Evolutionary conservation across 805 yeast species (phyloP), one percentile per base, ranked within the genome.

Genomic region (Suhomyces emberorum): DNA sequence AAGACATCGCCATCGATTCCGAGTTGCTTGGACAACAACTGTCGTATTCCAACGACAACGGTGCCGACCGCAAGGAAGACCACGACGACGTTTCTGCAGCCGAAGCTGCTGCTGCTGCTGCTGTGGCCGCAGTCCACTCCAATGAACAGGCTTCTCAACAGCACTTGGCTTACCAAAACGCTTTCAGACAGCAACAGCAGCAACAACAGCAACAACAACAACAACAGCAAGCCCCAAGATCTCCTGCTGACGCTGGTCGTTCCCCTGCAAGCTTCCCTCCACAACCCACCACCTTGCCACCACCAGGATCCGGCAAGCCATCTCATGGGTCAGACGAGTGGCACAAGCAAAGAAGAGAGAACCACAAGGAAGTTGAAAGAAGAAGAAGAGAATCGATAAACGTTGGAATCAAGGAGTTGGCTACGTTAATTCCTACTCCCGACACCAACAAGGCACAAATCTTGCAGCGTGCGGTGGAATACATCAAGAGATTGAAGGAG

Each of bases 341-440:
- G 91, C 88, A 83, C 55, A 74, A 73, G 42, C 78, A 79, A 56
- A 79, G 96, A 52, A 81, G 84, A 52, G 86, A 86, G 51, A 89
- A 88, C 61, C 98, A 93, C 68, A 89, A 88, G 63, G 96, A 89
- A 63, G 97, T 89, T 15, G 97, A 89, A 65, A 76, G 95, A 55
- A 79, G 96, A 50, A 77, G 97, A 61, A 77, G 97, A 54, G 95
- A 88, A 57, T 77, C 81, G 31, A 89, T 89, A 55, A 89, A 88
- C 62, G 67, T 72, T 28, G 96, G 96, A n/a, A 88, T 89, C 54
- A 79, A 78, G 51, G 86, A 81, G 49, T 70, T 89, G 49, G 83
- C 89, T 21, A 77, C 77, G 16, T 59, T 89, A 41, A 76, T 89
- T 37, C 96, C 96, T 12, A 79, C 86, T 10, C 77, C 80, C 33